phyloP scores from a whole-genome alignment of 192 early-diverging fungal species.

The Phycomyces blakesleeanus region DNA sequence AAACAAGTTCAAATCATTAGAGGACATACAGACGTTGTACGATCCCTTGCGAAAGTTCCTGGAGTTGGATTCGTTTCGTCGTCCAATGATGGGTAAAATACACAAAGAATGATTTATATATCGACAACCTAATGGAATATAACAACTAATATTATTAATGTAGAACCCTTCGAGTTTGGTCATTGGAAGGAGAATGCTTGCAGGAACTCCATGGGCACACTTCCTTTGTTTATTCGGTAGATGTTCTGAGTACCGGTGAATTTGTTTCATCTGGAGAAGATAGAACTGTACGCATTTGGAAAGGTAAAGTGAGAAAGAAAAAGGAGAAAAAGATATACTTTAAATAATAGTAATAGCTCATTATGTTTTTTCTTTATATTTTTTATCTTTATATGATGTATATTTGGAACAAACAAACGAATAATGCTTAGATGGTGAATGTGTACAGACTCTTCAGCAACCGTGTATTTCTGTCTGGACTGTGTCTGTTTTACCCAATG shows the following conservation, averaged over 20 bases:
- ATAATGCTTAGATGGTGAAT: conserved; percentile 47
- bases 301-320: conserved; percentile 55
- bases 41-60: conserved; percentile 64
- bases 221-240: conserved; percentile 87
- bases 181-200: conserved; percentile 61
- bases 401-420: neutral
- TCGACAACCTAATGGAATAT: no score
- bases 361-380: no score
- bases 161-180: conserved; percentile 85
- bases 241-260: conserved; percentile 66
- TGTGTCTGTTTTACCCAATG: conserved; percentile 71
- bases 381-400: no score
- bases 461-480: conserved; percentile 94
- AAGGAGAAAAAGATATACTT: no score
- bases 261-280: conserved; percentile 94
- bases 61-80: conserved; percentile 77
- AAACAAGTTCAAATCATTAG: conserved; percentile 55
- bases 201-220: conserved; percentile 82
- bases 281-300: conserved; percentile 83
- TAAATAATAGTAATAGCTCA: no score
- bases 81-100: conserved; percentile 84
- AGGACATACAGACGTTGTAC: conserved; percentile 91
- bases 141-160: no score
- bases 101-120: no score
- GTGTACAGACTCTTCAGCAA: conserved; percentile 77